phyloP scores from a whole-genome alignment of 176 grass and related monocot genomes.

The Musa itinerans region DNA sequence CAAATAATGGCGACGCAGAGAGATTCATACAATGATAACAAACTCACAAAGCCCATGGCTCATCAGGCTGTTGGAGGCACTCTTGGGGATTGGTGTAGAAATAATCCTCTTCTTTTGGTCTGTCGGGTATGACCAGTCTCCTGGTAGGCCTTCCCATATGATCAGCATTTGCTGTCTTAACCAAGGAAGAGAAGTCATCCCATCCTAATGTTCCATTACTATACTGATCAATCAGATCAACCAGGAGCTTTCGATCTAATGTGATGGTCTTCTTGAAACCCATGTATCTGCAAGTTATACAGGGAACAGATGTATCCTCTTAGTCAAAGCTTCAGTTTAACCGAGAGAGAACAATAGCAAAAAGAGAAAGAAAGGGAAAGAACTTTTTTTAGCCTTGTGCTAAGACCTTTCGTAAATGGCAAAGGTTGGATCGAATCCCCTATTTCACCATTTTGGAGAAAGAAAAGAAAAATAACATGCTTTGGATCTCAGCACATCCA shows the following conservation, averaged over 20 bases:
- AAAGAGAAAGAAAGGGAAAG: too few species aligned
- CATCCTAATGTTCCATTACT: conserved; percentile 52
- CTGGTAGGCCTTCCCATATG: conserved; percentile 57
- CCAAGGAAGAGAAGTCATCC: conserved; percentile 61
- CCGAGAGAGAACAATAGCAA: too few species aligned
- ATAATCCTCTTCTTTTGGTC: conserved; percentile 91
- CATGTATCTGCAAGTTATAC: conserved; percentile 41
- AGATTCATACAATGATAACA: background rate
- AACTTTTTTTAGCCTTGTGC: too few species aligned
- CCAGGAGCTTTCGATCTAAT: conserved; percentile 65
- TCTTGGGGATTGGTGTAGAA: conserved; percentile 90
- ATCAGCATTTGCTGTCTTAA: conserved; percentile 55
- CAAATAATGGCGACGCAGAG: conserved; percentile 1
- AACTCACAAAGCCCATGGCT: conserved; percentile 29
- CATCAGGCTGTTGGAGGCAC: conserved; percentile 43
- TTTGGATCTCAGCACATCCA: too few species aligned
- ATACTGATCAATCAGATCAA: conserved; percentile 57
- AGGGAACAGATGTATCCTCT: background rate
- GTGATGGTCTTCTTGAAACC: conserved; percentile 81
- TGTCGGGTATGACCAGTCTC: conserved; percentile 52
- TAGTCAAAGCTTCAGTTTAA: background rate
- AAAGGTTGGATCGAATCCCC: too few species aligned
- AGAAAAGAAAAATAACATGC: too few species aligned
- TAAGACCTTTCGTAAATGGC: too few species aligned
- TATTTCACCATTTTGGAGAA: too few species aligned